phyloP scores from a whole-genome alignment of 2,329 filamentous ascomycete species.

The Phyllosticta ampelicida region DNA sequence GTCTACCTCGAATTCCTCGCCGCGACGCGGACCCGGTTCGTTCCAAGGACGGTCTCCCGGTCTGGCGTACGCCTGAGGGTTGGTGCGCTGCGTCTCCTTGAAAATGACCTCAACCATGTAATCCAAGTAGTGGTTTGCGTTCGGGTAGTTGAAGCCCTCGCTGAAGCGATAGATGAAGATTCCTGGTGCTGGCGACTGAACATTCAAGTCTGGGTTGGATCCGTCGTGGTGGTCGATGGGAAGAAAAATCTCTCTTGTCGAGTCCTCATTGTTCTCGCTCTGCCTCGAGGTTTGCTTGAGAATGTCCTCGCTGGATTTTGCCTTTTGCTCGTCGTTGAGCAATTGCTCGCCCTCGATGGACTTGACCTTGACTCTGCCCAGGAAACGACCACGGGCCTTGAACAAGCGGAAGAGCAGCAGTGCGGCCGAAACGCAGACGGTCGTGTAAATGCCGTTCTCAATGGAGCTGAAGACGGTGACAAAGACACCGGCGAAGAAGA shows the following conservation, averaged over 20 bases:
- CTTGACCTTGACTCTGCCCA: slow-evolving; percentile 74
- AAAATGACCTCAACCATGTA: slow-evolving; percentile 41
- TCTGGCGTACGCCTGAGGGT: slow-evolving; percentile 50
- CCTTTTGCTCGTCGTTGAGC: slow-evolving; percentile 49
- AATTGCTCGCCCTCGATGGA: slow-evolving; percentile 71
- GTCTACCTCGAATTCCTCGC: slow-evolving; percentile 39
- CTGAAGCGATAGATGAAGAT: slow-evolving; percentile 94
- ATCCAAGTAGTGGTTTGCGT: slow-evolving; percentile 80
- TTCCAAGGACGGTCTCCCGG: slow-evolving; percentile 71
- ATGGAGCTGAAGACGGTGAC: slow-evolving; percentile 83
- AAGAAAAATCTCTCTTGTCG: slow-evolving; percentile 69
- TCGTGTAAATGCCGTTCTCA: slow-evolving; percentile 86
- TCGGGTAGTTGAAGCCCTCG: slow-evolving; percentile 94
- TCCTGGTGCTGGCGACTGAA: slow-evolving; percentile 78
- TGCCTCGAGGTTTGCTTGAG: slow-evolving; percentile 1
- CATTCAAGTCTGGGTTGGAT: slow-evolving; percentile 70
- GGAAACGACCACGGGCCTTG: slow-evolving; percentile 70
- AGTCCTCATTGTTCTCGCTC: slow-evolving; percentile 34
- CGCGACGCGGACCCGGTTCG: slow-evolving; percentile 64
- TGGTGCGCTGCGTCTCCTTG: slow-evolving; percentile 62
- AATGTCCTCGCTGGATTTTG: slow-evolving; percentile 25
- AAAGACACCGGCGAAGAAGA: slow-evolving; percentile 88
- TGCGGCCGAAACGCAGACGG: slow-evolving; percentile 64
- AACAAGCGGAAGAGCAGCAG: slow-evolving; percentile 75
- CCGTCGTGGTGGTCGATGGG: slow-evolving; percentile 82